Evolutionary conservation across 176 grass and related monocot genomes (phyloP).

Genomic region (Carex cristatella): DNA sequence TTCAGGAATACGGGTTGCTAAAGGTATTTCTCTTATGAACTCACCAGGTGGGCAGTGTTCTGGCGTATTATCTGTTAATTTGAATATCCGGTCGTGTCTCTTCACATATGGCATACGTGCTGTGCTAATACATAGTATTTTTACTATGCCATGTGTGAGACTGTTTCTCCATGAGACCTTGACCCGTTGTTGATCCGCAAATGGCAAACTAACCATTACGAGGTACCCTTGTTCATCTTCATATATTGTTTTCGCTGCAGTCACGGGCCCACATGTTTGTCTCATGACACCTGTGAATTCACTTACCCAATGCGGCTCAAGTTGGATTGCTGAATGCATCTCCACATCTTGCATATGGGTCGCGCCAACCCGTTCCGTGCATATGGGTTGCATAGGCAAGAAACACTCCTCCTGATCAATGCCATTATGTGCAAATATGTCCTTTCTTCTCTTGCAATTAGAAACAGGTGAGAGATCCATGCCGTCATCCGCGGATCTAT

Average conservation of each 20-base stretch:
- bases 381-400: constrained; percentile 46
- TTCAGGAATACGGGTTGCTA: constrained; percentile 82
- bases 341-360: constrained; percentile 47
- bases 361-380: constrained; percentile 22
- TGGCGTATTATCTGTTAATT: constrained; percentile 41
- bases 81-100: constrained; percentile 69
- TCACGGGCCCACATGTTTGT: constrained; percentile 57
- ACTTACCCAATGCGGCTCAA: constrained; percentile 50
- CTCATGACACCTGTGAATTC: constrained; percentile 89
- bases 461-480: constrained; percentile 86
- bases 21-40: constrained; percentile 78
- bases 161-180: constrained; percentile 96
- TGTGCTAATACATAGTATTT: constrained; percentile 79
- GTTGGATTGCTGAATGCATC: constrained; percentile 38
- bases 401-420: constrained; percentile 77
- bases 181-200: constrained; percentile 85
- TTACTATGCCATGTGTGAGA: constrained; percentile 73
- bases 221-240: constrained; percentile 84
- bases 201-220: constrained; percentile 78
- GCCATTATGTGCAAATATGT: constrained; percentile 36
- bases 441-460: constrained; percentile 70
- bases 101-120: constrained; percentile 49
- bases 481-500: constrained; percentile 60
- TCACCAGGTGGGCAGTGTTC: constrained; percentile 95
- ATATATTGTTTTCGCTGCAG: constrained; percentile 84